Evolutionary conservation across 495 filamentous ascomycete genomes (phyloP), one percentile per base, ranked within the genome.

Genomic region (Parachaetomium inaequale): DNA sequence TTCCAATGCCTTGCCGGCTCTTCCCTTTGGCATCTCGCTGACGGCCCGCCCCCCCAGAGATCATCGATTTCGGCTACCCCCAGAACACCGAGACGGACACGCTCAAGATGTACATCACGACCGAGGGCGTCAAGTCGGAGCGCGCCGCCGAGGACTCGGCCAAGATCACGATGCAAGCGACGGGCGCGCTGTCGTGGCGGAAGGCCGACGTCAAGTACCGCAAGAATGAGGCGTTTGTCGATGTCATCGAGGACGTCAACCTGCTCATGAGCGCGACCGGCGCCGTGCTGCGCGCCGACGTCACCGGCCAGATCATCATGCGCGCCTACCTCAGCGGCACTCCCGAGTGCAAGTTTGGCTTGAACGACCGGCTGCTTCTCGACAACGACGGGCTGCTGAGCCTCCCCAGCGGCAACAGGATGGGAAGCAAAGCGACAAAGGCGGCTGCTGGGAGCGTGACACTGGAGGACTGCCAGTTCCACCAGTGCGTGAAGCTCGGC

Each of bases 91-190:
- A 99, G 78, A 93, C 93, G 43, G 95, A 99, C 72, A 99, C 95
- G 19, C 82, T 99, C 61, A 99, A 98, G 79, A 97, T 98, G 93
- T 98, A 99, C 80, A 99, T 99, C 76, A 99, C 95, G 15, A 98
- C 95, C 52, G 95, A 99, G 78, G 94, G 95, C 47, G 95, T 99
- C 78, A 96, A 96, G 75, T 94, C 92, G 28, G 93, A 96, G 75
- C 87, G 93, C 58, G 87, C 89, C 55, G 87, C 91, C 79, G 90
- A 93, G 71, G 93, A 98, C 74, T 95, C 93, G 21, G 92, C 92
- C 65, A 89, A 90, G 67, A 99, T 99, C 75, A 99, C 95, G 26
- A 96, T 96, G 92, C 95, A 99, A 82, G 95, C 95, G 11, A 99
- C 95, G 1, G 95, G 95, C 21, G 95, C 95, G 4, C 81, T 96